A percentile compares a stretch with the other conserved stretches of the same genome.
Evolutionary conservation across 306 rosid genomes (phyloP).

Genomic region (Quercus mongolica): DNA sequence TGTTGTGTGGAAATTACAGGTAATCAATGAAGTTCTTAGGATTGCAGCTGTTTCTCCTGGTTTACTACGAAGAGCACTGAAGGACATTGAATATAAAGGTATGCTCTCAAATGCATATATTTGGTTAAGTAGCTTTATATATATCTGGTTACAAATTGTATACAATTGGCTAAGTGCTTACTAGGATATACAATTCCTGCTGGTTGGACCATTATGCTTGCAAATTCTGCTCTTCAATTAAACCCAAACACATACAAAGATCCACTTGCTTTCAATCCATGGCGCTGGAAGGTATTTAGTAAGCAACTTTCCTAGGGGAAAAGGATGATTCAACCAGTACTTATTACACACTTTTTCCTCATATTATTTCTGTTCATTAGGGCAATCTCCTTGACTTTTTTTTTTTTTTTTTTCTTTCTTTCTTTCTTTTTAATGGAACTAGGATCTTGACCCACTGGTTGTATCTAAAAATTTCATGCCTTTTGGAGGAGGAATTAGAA

Average conservation of each 20-base stretch:
- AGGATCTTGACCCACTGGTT: slow-evolving; percentile 11
- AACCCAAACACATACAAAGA: too few relatives aligned
- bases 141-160: background rate
- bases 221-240: too few relatives aligned
- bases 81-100: slow-evolving; percentile 34
- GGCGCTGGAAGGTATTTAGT: slow-evolving; percentile 16
- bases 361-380: background rate
- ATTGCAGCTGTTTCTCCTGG: slow-evolving; percentile 27
- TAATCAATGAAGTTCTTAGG: slow-evolving; percentile 35
- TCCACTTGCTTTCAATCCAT: slow-evolving; percentile 8
- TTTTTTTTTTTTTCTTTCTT: background rate
- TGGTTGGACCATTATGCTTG: too few relatives aligned
- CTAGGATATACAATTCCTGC: slow-evolving; percentile 37
- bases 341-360: background rate
- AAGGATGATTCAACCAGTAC: too few relatives aligned
- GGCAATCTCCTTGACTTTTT: background rate
- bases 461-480: slow-evolving; percentile 29
- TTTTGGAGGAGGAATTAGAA: slow-evolving; percentile 32
- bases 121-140: background rate
- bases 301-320: too few relatives aligned
- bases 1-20: slow-evolving; percentile 8
- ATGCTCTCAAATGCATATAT: background rate
- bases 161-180: background rate
- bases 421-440: background rate
- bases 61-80: slow-evolving; percentile 28